A percentile compares a stretch with the other conserved stretches of the same genome.
phyloP scores from a whole-genome alignment of 805 yeast genomes.

The Kluyveromyces nonfermentans region DNA sequence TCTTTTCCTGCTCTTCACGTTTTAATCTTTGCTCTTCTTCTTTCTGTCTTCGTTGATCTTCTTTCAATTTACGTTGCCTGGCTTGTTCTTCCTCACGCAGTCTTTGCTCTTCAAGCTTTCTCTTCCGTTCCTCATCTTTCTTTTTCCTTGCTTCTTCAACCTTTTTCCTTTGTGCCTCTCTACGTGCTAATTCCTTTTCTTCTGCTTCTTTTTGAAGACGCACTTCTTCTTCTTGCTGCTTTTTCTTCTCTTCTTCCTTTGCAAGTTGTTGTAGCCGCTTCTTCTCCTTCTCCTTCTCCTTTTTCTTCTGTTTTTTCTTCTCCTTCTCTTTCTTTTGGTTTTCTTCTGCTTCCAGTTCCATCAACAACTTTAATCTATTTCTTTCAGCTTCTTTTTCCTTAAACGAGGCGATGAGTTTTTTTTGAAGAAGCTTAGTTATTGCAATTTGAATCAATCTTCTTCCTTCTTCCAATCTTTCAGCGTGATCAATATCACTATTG shows the following conservation, averaged over 20 bases:
- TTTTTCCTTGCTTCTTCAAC: constrained; percentile 33
- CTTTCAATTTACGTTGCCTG: constrained; percentile 29
- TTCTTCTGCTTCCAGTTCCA: constrained; percentile 65
- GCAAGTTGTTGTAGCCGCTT: constrained; percentile 52
- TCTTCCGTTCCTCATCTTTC: constrained; percentile 33
- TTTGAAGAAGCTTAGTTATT: constrained; percentile 68
- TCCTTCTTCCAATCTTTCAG: constrained; percentile 65
- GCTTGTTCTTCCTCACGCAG: constrained; percentile 34
- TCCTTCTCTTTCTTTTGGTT: constrained; percentile 54
- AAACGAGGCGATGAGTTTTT: constrained; percentile 63
- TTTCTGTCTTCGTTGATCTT: constrained; percentile 32
- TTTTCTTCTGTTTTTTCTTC: constrained; percentile 53
- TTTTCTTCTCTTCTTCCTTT: constrained; percentile 50
- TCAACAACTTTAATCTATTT: constrained; percentile 48
- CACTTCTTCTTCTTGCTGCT: constrained; percentile 47
- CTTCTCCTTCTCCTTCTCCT: constrained; percentile 64
- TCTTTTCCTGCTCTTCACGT: constrained; percentile 23
- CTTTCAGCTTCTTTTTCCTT: constrained; percentile 77
- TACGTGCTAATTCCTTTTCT: constrained; percentile 35
- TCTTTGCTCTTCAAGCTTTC: constrained; percentile 34
- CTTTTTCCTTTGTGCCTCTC: constrained; percentile 30
- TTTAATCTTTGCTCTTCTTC: constrained; percentile 31
- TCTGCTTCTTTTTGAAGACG: constrained; percentile 35
- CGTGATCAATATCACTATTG: constrained; percentile 41
- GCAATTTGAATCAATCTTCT: constrained; percentile 72